Evolutionary conservation across 768 basidiomycete species (phyloP), one percentile per base, ranked within the genome.

Genomic region (Rhizopogon sp.): DNA sequence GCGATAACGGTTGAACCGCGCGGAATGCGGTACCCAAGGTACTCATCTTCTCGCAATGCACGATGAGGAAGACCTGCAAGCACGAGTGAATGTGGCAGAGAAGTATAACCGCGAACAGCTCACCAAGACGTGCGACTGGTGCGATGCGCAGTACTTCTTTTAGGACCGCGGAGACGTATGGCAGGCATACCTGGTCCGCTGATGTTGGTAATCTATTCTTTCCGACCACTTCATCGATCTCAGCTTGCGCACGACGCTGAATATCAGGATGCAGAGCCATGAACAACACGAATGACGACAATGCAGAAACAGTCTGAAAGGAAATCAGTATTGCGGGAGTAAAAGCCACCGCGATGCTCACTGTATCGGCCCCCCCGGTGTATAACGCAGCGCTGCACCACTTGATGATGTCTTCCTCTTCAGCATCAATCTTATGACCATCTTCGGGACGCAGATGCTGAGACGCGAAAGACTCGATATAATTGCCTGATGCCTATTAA

Each of bases 201-300:
- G 74, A 68, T 16, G 57, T 58, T 10, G 79, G 81, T 31, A 82
- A 67, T 39, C 79, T 74, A 42, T 70, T 62, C 3, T 43, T 35
- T 39, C 78, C 78, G 54, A 75, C 64, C 6, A 81, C 75, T 35
- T 53, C 56, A 62, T 82, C 80, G 47, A 83, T 69, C 62, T 83
- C 80, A 25, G 67, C 67, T 57, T 81, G 81, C 6, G 72, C 75
- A 62, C 74, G 76, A 58, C 64, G 65, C 47, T 76, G 71, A 14
- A 76, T 73, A 6, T 75, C 66, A 14, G 80, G 81, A 65, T 79
- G 63, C 35, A 76, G 69, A 40, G 77, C 68, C 78, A 81, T 79
- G 7, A 78, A 74, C 10, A 80, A 70, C n/a, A 79, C 58, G 60
- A 82, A 80, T 6, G 73, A 70, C 50, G 73, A 67, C 50, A 81